These are phyloP conservation scores for Laetiporus sulphureus DNA, from an alignment of 1,284 basidiomycete genomes.

Conservation along the genomic window DNA sequence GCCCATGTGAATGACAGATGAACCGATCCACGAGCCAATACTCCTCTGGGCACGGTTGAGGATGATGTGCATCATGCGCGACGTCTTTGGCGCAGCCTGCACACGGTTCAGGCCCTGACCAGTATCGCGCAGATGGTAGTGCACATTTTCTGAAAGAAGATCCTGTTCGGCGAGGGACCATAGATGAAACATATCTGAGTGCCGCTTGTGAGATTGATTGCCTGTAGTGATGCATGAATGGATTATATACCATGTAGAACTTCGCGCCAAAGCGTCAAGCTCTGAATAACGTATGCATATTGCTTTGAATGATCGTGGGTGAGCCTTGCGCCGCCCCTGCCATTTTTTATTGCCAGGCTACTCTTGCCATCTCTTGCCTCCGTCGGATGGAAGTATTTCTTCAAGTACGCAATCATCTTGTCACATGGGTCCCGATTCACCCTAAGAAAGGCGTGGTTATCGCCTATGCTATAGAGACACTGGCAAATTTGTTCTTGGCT, in stretches of 20 bases:
- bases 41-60: constrained; percentile 72
- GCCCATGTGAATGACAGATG: constrained; percentile 49
- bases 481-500: constrained; percentile 60
- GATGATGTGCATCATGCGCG: constrained; percentile 78
- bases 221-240: neutral
- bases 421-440: constrained; percentile 81
- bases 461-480: constrained; percentile 78
- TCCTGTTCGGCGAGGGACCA: constrained; percentile 78
- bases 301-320: constrained; percentile 79
- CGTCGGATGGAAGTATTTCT: constrained; percentile 68
- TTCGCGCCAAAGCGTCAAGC: constrained; percentile 76
- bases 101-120: constrained; percentile 81
- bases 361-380: constrained; percentile 52
- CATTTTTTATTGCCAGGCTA: constrained; percentile 71
- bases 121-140: constrained; percentile 75
- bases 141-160: constrained; percentile 60
- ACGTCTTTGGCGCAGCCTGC: constrained; percentile 76
- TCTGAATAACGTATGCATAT: constrained; percentile 76
- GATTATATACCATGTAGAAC: constrained; percentile 60
- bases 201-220: neutral
- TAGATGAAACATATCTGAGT: constrained; percentile 73
- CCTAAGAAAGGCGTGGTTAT: constrained; percentile 79
- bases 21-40: constrained; percentile 75
- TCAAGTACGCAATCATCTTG: constrained; percentile 68
- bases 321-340: constrained; percentile 67